These are phyloP conservation scores for Dendrobium officinale DNA, from an alignment of 106 monocot genomes.

Conservation along the genomic window DNA sequence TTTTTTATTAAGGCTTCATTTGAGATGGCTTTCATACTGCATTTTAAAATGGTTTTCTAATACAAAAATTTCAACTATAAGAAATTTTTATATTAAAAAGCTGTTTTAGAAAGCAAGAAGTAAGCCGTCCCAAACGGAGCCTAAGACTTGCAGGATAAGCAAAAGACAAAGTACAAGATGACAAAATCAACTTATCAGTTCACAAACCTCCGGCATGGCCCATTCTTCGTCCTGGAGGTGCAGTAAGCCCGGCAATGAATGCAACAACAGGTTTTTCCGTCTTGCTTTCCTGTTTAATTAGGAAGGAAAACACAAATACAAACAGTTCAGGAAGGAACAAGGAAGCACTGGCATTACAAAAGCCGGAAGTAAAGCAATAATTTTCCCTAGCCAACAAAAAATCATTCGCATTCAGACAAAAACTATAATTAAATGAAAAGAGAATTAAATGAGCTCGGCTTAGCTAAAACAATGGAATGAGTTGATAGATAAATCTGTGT, in stretches of 20 bases:
- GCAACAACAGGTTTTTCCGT: slow-evolving; percentile 88
- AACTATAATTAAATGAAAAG: background rate
- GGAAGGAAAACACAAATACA: background rate
- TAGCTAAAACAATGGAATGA: too few relatives aligned
- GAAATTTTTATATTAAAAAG: too few relatives aligned
- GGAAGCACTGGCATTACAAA: background rate
- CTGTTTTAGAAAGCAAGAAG: too few relatives aligned
- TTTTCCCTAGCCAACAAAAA: background rate
- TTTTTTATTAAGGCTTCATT: background rate
- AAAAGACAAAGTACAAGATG: background rate
- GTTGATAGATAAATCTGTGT: too few relatives aligned
- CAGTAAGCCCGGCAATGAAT: slow-evolving; percentile 96
- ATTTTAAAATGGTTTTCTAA: too few relatives aligned
- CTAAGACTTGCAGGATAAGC: background rate
- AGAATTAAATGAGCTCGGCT: too few relatives aligned
- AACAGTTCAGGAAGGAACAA: background rate
- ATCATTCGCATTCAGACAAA: background rate
- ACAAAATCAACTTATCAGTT: background rate
- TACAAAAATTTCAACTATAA: too few relatives aligned
- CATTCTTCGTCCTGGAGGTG: slow-evolving; percentile 94
- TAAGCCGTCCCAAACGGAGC: too few relatives aligned
- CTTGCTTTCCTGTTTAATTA: slow-evolving; percentile 46
- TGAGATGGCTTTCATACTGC: too few relatives aligned
- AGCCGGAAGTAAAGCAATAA: background rate
- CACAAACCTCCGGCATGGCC: slow-evolving; percentile 89